A percentile compares a stretch with the other conserved stretches of the same genome.
Evolutionary conservation across 495 filamentous ascomycete species (phyloP).

Genomic region (Pyrenopolyporus hunteri): DNA sequence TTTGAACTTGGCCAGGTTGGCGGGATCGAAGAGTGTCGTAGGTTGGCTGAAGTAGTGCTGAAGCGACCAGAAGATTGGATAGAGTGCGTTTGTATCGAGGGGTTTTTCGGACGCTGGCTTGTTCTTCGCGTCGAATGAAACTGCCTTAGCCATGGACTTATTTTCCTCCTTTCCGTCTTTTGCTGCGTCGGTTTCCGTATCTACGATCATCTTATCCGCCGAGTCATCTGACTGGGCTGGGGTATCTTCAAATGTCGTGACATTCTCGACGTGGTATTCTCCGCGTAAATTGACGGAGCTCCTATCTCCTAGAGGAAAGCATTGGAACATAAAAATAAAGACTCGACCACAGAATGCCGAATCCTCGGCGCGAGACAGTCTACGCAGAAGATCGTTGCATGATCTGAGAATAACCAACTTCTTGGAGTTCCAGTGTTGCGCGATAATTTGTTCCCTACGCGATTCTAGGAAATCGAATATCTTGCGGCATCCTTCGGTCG

Average conservation of each 20-base stretch:
- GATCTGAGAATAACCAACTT: slow-evolving; percentile 84
- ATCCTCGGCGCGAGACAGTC: slow-evolving; percentile 92
- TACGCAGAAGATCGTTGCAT: slow-evolving; percentile 92
- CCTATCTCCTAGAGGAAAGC: slow-evolving; percentile 92
- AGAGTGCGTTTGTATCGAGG: slow-evolving; percentile 74
- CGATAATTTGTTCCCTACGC: slow-evolving; percentile 81
- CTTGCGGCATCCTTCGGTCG: slow-evolving; percentile 84
- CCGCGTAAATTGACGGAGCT: slow-evolving; percentile 96
- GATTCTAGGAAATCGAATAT: slow-evolving; percentile 96
- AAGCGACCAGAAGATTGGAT: slow-evolving; percentile 92
- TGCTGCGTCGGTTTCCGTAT: slow-evolving; percentile 43
- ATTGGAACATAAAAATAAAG: slow-evolving; percentile 97
- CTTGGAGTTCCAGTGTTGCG: slow-evolving; percentile 85
- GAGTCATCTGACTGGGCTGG: slow-evolving; percentile 55
- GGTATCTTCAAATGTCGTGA: slow-evolving; percentile 79
- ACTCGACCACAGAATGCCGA: slow-evolving; percentile 96
- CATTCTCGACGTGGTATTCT: slow-evolving; percentile 95
- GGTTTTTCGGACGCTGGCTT: slow-evolving; percentile 46
- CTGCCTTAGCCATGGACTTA: slow-evolving; percentile 55
- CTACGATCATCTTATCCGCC: slow-evolving; percentile 69
- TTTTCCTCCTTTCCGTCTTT: slow-evolving; percentile 47
- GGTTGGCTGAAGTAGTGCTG: slow-evolving; percentile 93
- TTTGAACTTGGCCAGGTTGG: slow-evolving; percentile 79
- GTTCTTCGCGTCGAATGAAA: slow-evolving; percentile 57
- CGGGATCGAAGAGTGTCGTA: slow-evolving; percentile 73